Base-by-base conservation (phyloP, 1,284 basidiomycete genomes). In the Puccinia brachypodii region DNA sequence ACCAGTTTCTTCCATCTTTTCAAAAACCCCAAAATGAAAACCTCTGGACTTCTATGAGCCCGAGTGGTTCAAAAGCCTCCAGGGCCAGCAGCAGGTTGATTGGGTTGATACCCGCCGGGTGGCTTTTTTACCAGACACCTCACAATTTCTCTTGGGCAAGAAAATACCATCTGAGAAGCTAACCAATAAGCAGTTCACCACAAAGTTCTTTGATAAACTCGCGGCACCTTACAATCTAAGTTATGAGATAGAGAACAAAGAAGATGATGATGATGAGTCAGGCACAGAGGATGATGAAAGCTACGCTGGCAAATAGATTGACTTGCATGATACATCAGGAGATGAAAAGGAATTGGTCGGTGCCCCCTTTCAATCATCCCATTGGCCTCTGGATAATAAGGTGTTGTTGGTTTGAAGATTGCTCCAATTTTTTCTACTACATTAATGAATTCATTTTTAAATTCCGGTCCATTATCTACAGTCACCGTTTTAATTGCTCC, bases 1-100 rank as follows among this genome's bases (percentile, higher is more conserved):
- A 7, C 75, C 75, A 36, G 22, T 2, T 22, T 31, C 11, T 1
- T 77, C 62, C 0, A n/a, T 33, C 16, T 77, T 77, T 53, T 40
- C 75, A 1, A 62, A 66, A 33, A 60, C 75, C 2, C 75, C 60
- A 0, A 64, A 66, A 31, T 36, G 58, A 7, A 25, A 19, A 6
- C 75, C 75, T 1, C 44, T 77, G 16, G 58, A 77, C 28, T 77
- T 66, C 16, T 77, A 77, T 31, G 19, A 77, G 13, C 38, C 38
- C 14, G 13, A 68, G 3, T 77, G 75, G 75, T 77, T 47, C 75
- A 77, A 77, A 40, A 53, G 47, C 11, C 40, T 77, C 11, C 31
- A 36, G 19, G 6, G 28, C 2, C 62, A 60, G 16, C 62, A 77
- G 19, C 9, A 44, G 19, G 68, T 50, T 9, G 62, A 62, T n/a